Percentiles rank a stretch among this genome's conserved stretches.
These are phyloP conservation scores for Naganishia randhawae DNA, from an alignment of 768 basidiomycete genomes.

Conservation along the genomic window DNA sequence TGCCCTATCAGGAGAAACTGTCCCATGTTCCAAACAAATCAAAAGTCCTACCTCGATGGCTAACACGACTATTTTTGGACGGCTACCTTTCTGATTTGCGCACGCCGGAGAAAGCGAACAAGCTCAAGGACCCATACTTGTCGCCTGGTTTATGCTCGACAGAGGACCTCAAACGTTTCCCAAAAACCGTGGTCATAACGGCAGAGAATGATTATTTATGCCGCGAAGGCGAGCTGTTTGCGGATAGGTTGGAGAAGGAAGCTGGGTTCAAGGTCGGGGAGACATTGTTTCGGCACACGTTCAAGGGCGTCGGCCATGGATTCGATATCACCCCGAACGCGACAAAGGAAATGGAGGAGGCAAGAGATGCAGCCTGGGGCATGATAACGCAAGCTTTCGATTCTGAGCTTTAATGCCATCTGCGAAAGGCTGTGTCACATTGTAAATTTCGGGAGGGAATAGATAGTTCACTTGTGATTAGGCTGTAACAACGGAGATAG, in stretches of 20 bases:
- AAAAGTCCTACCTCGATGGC: conserved; percentile 27
- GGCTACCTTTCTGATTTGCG: conserved; percentile 27
- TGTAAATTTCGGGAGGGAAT: background rate
- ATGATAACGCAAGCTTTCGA: conserved; percentile 27
- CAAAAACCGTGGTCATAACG: conserved; percentile 24
- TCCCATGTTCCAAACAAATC: conserved; percentile 21
- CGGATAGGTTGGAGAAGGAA: conserved; percentile 25
- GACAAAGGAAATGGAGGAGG: conserved; percentile 18
- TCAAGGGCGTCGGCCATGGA: conserved; percentile 23
- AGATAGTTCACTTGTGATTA: no score
- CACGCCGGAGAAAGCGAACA: conserved; percentile 14
- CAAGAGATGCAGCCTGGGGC: conserved; percentile 28
- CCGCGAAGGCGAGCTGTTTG: conserved; percentile 29
- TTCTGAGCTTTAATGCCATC: conserved; percentile 1
- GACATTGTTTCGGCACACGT: conserved; percentile 22
- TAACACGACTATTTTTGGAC: conserved; percentile 27
- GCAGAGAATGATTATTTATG: conserved; percentile 30
- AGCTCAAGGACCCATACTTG: conserved; percentile 18
- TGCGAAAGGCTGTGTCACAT: background rate
- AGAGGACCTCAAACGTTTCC: conserved; percentile 22
- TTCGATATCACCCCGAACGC: conserved; percentile 26
- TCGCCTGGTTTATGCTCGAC: conserved; percentile 27
- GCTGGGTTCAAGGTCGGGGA: conserved; percentile 21
- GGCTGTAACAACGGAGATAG: no score
- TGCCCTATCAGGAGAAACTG: conserved; percentile 27